Conservation (phyloP, 176 grass and related monocot species). For the Paspalum vaginatum region DNA sequence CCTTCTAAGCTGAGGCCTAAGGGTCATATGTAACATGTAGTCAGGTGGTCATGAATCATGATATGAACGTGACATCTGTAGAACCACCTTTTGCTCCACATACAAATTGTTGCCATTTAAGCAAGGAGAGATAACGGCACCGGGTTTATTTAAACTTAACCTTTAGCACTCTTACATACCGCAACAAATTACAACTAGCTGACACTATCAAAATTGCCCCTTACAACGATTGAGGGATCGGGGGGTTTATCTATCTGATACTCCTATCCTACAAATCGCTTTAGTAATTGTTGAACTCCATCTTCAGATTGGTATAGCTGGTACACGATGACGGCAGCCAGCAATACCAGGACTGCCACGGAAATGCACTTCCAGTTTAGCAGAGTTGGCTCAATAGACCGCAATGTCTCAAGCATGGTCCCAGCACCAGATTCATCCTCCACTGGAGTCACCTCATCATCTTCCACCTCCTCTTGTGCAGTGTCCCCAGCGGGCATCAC, state of each 20-base stretch:
- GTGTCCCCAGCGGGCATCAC: conserved; percentile 18
- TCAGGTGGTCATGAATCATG: no score
- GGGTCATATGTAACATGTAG: no score
- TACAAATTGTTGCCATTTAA: background rate
- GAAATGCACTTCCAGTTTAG: conserved; percentile 62
- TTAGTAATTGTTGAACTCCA: background rate
- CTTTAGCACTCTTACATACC: background rate
- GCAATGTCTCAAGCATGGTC: conserved; percentile 40
- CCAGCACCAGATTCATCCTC: conserved; percentile 46
- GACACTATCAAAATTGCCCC: conserved; percentile 20
- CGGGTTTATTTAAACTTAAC: background rate
- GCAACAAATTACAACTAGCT: background rate
- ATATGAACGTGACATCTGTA: no score
- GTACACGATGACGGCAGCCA: conserved; percentile 42
- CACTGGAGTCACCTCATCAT: conserved; percentile 32
- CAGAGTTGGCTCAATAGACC: conserved; percentile 47
- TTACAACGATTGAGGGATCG: background rate
- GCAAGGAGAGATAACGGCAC: background rate
- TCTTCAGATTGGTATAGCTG: conserved; percentile 28
- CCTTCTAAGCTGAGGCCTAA: no score
- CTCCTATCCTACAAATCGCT: background rate
- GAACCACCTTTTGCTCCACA: background rate
- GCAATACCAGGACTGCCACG: conserved; percentile 42
- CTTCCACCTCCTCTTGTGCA: conserved; percentile 28
- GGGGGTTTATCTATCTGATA: background rate